These are phyloP conservation scores for Jamesozyma lodderae DNA, from an alignment of 805 yeast genomes.

Conservation along the genomic window DNA sequence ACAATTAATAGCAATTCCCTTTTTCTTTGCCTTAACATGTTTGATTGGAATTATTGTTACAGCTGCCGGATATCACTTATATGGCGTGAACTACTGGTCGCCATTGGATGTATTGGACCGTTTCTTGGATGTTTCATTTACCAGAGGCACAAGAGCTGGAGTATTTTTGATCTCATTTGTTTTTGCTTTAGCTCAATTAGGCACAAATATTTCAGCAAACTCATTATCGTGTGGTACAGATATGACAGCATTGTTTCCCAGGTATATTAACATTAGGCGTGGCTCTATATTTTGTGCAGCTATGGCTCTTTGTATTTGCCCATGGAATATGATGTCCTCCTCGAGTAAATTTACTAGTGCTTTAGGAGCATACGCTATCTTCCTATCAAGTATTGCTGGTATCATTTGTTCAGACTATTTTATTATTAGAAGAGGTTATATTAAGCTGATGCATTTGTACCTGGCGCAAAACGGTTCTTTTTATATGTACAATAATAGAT, in stretches of 20 bases:
- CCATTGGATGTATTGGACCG: constrained; percentile 51
- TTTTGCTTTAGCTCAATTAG: constrained; percentile 65
- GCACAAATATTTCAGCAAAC: constrained; percentile 64
- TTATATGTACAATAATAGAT: constrained; percentile 43
- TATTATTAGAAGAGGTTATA: constrained; percentile 59
- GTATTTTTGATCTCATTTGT: constrained; percentile 57
- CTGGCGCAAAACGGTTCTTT: constrained; percentile 31
- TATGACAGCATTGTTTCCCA: constrained; percentile 47
- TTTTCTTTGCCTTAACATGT: constrained; percentile 65
- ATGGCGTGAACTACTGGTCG: constrained; percentile 37
- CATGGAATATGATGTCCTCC: constrained; percentile 63
- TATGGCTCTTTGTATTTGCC: constrained; percentile 60
- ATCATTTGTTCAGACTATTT: constrained; percentile 48
- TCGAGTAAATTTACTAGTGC: constrained; percentile 66
- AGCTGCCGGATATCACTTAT: constrained; percentile 46
- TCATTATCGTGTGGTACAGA: constrained; percentile 55
- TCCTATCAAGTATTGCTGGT: constrained; percentile 73
- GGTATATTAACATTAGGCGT: constrained; percentile 49
- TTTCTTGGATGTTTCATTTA: constrained; percentile 31
- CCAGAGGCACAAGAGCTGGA: constrained; percentile 56
- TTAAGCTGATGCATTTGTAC: constrained; percentile 57
- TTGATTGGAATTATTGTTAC: constrained; percentile 73
- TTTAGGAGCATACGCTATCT: constrained; percentile 67
- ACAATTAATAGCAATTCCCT: constrained; percentile 54
- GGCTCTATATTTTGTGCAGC: constrained; percentile 60